Evolutionary conservation across 495 filamentous ascomycete genomes (phyloP), one percentile per base, ranked within the genome.

Genomic region (Stereocaulon alpinum): DNA sequence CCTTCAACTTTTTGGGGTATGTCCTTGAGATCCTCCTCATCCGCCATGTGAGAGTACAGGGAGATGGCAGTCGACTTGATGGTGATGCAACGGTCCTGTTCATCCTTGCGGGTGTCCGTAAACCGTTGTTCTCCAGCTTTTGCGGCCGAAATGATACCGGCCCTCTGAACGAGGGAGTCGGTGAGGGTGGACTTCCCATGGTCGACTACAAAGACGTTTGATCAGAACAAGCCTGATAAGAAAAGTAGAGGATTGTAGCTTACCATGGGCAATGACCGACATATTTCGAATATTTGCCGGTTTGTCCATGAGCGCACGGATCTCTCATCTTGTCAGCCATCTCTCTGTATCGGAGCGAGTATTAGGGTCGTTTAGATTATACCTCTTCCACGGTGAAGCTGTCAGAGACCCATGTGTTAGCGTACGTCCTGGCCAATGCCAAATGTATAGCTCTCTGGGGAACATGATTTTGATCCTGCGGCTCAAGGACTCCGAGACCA

Each of bases 21-120:
- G 71, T 99, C 93, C 83, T 96, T 96, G 51, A 95, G 68, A 73
- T 97, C 93, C 64, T 96, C 93, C 53, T 81, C 79, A 64, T 87
- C 84, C 54, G 80, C 75, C 61, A 96, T 81, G 68, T 84, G 80
- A 69, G 89, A 90, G 78, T 95, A 99, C 61, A 99, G 83, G 66
- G 93, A 97, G 80, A 99, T 99, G 72, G 93, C 94, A 53, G 93
- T 99, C 56, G 93, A 99, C 86, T 99, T 99, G 85, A 99, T 99
- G 68, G 93, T 99, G 72, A 99, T 96, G 83, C 93, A 88, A 83
- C 93, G 91, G 67, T 99, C 93, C 78, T 99, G 93, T 74, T 99
- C 93, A 74, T 99, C 93, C 56, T 86, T 77, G 72, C 93, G 87
- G 60, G 93, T 99, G 80, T 99, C 93, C 69, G 92, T 99, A 74